Conservation (phyloP, 257 asterid species). For the Galeopsis tetrahit region DNA sequence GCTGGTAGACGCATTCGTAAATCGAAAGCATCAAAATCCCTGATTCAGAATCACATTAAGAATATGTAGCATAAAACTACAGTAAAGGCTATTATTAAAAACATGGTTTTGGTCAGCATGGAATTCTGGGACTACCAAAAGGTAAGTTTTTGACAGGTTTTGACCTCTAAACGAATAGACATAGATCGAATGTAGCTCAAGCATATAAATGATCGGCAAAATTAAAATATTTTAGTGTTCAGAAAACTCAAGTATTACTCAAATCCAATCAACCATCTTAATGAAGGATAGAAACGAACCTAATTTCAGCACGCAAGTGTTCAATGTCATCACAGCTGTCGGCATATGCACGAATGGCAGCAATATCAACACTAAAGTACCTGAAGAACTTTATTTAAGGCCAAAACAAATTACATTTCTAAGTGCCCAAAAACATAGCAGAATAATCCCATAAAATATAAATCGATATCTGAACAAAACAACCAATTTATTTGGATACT, state of each 20-base stretch:
- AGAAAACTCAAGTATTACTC: constrained; percentile 2
- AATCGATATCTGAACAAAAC: not conserved
- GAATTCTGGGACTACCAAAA: not conserved
- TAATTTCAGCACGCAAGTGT: constrained; percentile 89
- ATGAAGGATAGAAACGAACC: constrained; percentile 49
- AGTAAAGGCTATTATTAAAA: not conserved
- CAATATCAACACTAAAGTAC: constrained; percentile 84
- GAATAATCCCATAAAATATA: constrained; percentile 6
- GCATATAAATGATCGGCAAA: not conserved
- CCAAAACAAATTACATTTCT: constrained; percentile 35
- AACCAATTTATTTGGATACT: constrained; percentile 64
- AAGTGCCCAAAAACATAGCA: constrained; percentile 20
- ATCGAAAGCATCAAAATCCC: constrained; percentile 97
- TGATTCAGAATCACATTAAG: constrained; percentile 40
- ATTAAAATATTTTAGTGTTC: not conserved
- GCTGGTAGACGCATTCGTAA: constrained; percentile 86
- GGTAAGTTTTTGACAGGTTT: not conserved
- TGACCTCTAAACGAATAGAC: constrained; percentile 20
- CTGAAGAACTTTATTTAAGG: constrained; percentile 62
- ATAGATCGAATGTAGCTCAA: not conserved
- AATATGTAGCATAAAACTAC: not conserved
- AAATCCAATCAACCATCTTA: constrained; percentile 4
- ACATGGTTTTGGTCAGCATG: not conserved
- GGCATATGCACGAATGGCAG: constrained; percentile 78
- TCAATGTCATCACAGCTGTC: constrained; percentile 68